Evolutionary conservation across 768 basidiomycete genomes (phyloP), one percentile per base, ranked within the genome.

Genomic region (Gyrodon lividus): DNA sequence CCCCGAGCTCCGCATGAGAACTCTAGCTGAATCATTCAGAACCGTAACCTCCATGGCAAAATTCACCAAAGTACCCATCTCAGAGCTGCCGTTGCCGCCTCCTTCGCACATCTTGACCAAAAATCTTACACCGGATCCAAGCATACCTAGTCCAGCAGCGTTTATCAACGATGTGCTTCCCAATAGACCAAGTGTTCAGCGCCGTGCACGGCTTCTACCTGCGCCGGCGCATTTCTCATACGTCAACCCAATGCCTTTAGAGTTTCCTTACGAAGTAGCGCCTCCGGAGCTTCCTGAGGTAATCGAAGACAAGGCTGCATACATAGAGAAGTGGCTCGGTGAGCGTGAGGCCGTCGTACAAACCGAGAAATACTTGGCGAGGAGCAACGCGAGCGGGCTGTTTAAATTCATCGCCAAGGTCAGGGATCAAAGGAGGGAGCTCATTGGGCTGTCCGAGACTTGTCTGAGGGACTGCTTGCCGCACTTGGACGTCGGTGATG

Each of bases 401-500:
- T 74, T 71, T 50, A 81, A 80, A 59, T 79, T 81, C 54, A 72
- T 71, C 40, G 68, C 77, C 6, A 69, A 74, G 58, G 73, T 74
- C 43, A 71, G 84, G 46, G 78, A 84, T 49, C 75, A 79, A 43
- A 72, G 69, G 3, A 72, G 79, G 42, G 72, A 76, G 42, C 82
- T 98, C 34, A 75, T 97, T 16, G 92, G 83, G 4, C 58, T 98
- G 16, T 84, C 92, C 0, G 78, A 80, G 43, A 76, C 78, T 2
- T 83, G 83, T 12, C 63, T 92, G 39, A 69, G 76, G 26, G 92
- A 96, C 58, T 89, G 85, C 58, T 66, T 97, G 8, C 95, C 95
- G 0, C 81, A 84, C 57, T 75, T 98, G 17, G 87, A 96, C 51
- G 86, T 92, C 10, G 94, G 94, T 4, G 92, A 97, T 63, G 83